A percentile compares a stretch with the other conserved stretches of the same genome.
These are phyloP conservation scores for Lachancea sp. DNA, from an alignment of 805 yeast genomes.

Conservation along the genomic window DNA sequence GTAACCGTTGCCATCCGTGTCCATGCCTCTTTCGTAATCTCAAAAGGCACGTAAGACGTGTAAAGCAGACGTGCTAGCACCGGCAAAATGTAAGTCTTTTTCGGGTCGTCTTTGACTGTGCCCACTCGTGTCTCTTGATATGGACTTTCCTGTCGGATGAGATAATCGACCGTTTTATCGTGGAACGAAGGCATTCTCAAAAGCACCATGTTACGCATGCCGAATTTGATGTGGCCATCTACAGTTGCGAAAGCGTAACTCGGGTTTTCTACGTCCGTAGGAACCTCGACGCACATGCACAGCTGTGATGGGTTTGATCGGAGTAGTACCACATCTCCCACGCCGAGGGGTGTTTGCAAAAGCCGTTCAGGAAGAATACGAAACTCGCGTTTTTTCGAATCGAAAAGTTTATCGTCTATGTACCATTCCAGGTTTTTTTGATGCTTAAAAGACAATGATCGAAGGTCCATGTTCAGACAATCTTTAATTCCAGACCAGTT, in stretches of 20 bases:
- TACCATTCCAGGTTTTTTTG: constrained; percentile 1
- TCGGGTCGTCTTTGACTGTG: constrained; percentile 20
- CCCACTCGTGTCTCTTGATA: constrained; percentile 20
- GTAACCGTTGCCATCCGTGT: constrained; percentile 35
- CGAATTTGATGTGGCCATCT: constrained; percentile 51
- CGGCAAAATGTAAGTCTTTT: constrained; percentile 30
- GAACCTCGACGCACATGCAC: constrained; percentile 50
- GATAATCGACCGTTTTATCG: constrained; percentile 12
- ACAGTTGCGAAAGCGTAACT: constrained; percentile 51
- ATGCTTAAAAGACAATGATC: constrained; percentile 1
- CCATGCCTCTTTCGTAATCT: constrained; percentile 39
- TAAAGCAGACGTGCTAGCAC: constrained; percentile 29
- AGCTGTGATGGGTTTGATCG: constrained; percentile 40
- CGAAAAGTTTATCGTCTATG: background rate
- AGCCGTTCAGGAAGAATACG: constrained; percentile 10
- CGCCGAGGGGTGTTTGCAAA: constrained; percentile 25
- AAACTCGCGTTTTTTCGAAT: constrained; percentile 1
- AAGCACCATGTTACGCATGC: constrained; percentile 39
- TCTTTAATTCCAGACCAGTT: constrained; percentile 1
- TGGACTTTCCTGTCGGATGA: constrained; percentile 21
- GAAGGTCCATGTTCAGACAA: constrained; percentile 3
- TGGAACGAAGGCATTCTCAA: constrained; percentile 46
- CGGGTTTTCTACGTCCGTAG: constrained; percentile 43
- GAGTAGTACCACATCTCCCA: constrained; percentile 63
- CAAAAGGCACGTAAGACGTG: constrained; percentile 31